A percentile compares a stretch with the other conserved stretches of the same genome.
Conservation (phyloP, 192 early-diverging fungal genomes). For the Coemansia sp. region DNA sequence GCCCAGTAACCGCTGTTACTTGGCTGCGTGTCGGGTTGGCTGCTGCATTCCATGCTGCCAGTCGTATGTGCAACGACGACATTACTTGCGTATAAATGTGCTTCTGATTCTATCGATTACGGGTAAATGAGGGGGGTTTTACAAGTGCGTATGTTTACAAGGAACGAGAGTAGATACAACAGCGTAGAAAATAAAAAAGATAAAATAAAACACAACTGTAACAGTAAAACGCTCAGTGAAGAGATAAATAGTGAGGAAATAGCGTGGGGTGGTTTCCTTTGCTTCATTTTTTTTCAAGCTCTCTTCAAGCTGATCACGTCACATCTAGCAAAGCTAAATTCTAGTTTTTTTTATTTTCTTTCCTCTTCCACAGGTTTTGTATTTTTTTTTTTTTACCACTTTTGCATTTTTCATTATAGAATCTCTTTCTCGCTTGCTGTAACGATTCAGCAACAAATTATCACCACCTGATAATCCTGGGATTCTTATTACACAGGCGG, state of each 20-base stretch:
- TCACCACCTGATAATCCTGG: neutral
- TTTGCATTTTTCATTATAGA: neutral
- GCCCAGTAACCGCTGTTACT: constrained; percentile 30
- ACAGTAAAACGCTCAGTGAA: too few species aligned
- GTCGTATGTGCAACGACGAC: constrained; percentile 31
- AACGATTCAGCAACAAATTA: neutral
- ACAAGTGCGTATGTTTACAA: neutral
- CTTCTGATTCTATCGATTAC: neutral
- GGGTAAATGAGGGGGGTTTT: neutral
- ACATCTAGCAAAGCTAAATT: neutral
- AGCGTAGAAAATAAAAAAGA: neutral
- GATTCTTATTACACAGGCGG: too few species aligned
- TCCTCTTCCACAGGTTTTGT: neutral
- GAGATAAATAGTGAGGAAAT: too few species aligned
- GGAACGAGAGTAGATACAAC: neutral
- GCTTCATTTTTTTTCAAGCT: neutral
- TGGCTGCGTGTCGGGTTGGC: constrained; percentile 35
- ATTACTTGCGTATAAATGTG: neutral
- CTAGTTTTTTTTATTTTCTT: neutral
- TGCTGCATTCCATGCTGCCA: constrained; percentile 45
- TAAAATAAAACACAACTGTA: neutral
- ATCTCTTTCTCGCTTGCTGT: neutral
- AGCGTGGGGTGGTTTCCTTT: neutral
- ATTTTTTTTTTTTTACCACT: neutral
- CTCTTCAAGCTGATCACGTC: neutral